These are phyloP conservation scores for Brassica napus DNA, from an alignment of 345 rosid genomes.

Conservation along the genomic window Da-Ae NC_063449.1:46853001-46853500, in stretches of 20 bases:
- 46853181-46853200: conserved; percentile 74
- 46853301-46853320: not conserved
- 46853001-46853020: conserved; percentile 59
- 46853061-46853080: conserved; percentile 55
- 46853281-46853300: not conserved
- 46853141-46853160: conserved; percentile 71
- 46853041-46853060: conserved; percentile 53
- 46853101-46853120: conserved; percentile 36
- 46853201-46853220: conserved; percentile 53
- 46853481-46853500: not conserved
- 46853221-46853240: conserved; percentile 34
- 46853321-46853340: not conserved
- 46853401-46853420: not conserved
- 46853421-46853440: not conserved
- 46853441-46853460: not conserved
- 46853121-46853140: conserved; percentile 66
- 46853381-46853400: not conserved
- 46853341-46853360: not conserved
- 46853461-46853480: not conserved
- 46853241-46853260: not conserved
- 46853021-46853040: conserved; percentile 67
- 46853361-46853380: not conserved
- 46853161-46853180: conserved; percentile 75
- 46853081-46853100: conserved; percentile 56
- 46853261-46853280: not conserved